Evolutionary conservation across 2,329 filamentous ascomycete genomes (phyloP).

Genomic region (Cladosporium austrohemisphaericum): DNA sequence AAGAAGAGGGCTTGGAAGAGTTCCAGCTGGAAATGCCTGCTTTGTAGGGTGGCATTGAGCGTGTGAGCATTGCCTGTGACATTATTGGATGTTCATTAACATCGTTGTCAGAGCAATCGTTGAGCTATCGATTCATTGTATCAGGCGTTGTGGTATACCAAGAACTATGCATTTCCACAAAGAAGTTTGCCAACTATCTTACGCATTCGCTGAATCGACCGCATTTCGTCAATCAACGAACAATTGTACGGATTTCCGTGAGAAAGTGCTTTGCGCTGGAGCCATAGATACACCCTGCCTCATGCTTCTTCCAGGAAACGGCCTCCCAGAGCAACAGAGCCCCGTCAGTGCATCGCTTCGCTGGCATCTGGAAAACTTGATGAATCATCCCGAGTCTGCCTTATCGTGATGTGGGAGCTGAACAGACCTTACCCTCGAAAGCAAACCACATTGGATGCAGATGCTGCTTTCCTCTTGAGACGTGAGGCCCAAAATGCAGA

Average conservation of each 20-base stretch:
- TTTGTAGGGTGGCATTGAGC: background rate
- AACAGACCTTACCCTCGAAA: constrained; percentile 71
- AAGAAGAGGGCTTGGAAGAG: constrained; percentile 21
- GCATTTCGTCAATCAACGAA: no score
- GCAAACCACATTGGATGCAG: constrained; percentile 87
- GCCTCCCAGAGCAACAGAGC: constrained; percentile 43
- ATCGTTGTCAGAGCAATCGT: no score
- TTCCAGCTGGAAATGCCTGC: constrained; percentile 19
- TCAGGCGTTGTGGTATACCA: no score
- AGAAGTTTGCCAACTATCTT: no score
- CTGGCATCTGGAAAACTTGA: constrained; percentile 62
- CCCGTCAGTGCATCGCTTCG: constrained; percentile 57
- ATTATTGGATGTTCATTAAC: background rate
- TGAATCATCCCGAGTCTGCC: constrained; percentile 62
- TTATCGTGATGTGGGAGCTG: constrained; percentile 74
- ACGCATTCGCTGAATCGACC: no score
- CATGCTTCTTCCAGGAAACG: constrained; percentile 50
- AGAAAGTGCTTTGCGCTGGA: constrained; percentile 74
- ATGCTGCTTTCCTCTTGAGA: constrained; percentile 82
- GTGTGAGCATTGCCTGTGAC: background rate
- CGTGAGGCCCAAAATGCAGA: constrained; percentile 68
- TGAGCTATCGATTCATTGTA: no score
- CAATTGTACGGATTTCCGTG: no score
- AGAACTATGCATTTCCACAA: no score
- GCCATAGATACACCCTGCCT: constrained; percentile 75